Evolutionary conservation across 371 early-diverging fungal genomes (phyloP), one percentile per base, ranked within the genome.

Genomic region (Apophysomyces trapeziformis): DNA sequence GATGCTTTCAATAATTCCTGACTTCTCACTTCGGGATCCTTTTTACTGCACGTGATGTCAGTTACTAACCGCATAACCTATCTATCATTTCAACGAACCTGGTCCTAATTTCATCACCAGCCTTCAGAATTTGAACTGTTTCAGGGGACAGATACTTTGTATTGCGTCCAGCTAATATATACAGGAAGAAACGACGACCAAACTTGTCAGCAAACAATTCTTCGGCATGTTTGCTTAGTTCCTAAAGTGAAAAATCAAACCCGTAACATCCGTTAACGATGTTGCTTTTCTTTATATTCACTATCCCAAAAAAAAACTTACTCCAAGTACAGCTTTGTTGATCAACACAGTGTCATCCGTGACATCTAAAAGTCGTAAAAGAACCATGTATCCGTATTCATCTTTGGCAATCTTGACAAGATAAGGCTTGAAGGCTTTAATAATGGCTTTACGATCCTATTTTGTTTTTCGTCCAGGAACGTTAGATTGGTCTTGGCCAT

Each of bases 301-400:
- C 32, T 26, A 0, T 1, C 32, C 32, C 32, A 1, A 2, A 14
- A 47, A 57, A 32, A 58, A n/a, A 38, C 77, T 54, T 70, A 84
- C 93, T 43, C 81, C 78, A 56, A 96, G 63, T 58, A 96, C 83
- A 18, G 89, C 78, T 74, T 95, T 96, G 63, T 76, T 73, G 57
- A 94, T 79, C 54, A 95, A 75, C n/a, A 95, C 95, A 11, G 97
- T 98, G 82, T 98, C 98, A 79, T 98, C 98, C 39, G 95, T 88
- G 45, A 90, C 90, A 74, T 96, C 96, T 71, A 97, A 87, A 57
- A 90, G 76, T 57, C 91, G 85, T 8, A 96, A 69, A 61, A 98
- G 78, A 3, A 95, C 96, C 60, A 92, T 78, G 66, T 95, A 90
- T 14, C 96, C 98, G 71, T 94, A 90, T 79, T 96, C 95, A 72